phyloP scores from a whole-genome alignment of 225 moss, liverwort and hornwort species.

The Sphagnum contortum region DNA sequence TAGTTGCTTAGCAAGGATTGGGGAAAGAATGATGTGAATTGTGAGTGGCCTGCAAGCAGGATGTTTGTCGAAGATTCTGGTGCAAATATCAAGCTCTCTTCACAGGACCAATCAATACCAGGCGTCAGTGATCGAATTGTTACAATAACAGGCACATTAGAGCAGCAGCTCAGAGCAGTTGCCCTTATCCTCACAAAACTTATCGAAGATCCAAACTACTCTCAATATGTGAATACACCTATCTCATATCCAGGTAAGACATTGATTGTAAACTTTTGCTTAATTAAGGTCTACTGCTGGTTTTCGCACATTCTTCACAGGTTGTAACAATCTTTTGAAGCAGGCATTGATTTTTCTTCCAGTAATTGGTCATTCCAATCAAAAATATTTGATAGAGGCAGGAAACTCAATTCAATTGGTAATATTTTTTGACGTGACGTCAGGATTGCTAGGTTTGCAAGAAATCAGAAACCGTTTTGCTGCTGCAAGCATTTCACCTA shows the following conservation, averaged over 20 bases:
- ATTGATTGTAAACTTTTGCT: not conserved
- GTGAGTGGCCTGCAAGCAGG: constrained; percentile 6
- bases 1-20: no score
- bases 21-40: no score
- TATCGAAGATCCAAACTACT: constrained; percentile 37
- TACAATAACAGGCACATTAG: constrained; percentile 40
- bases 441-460: constrained; percentile 26
- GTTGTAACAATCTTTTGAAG: no score
- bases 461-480: constrained; percentile 22
- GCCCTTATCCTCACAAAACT: constrained; percentile 41
- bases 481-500: constrained; percentile 11
- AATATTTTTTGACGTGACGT: not conserved
- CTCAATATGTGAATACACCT: constrained; percentile 32
- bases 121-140: constrained; percentile 38
- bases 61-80: constrained; percentile 42
- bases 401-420: no score
- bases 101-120: constrained; percentile 37
- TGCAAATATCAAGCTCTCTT: constrained; percentile 42
- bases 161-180: constrained; percentile 39
- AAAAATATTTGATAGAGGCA: no score
- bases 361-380: no score
- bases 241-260: constrained; percentile 36
- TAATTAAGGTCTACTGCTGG: not conserved
- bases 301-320: not conserved
- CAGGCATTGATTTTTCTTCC: no score